Percentiles rank a stretch among this genome's conserved stretches.
These are phyloP conservation scores for Nicotiana undulata DNA, from an alignment of 257 asterid species.

Conservation along the genomic window DNA sequence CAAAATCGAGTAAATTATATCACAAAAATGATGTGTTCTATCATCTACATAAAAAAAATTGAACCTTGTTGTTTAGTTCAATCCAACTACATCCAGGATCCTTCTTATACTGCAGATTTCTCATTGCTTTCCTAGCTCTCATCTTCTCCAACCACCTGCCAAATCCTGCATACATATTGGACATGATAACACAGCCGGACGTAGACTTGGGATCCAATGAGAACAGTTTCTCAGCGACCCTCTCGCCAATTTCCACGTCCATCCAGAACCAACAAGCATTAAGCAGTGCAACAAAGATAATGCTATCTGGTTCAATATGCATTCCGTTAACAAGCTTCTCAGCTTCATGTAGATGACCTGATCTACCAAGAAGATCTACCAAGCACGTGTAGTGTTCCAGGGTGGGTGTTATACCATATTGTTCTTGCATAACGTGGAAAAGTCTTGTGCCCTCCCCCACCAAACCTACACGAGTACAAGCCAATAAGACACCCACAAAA, in stretches of 20 bases:
- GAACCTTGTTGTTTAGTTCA: slow-evolving; percentile 39
- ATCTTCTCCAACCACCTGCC: slow-evolving; percentile 63
- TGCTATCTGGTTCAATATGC: slow-evolving; percentile 46
- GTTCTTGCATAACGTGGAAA: slow-evolving; percentile 45
- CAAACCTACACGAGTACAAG: slow-evolving; percentile 54
- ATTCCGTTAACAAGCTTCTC: slow-evolving; percentile 49
- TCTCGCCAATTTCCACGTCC: slow-evolving; percentile 45
- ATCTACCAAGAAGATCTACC: slow-evolving; percentile 71
- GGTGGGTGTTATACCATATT: slow-evolving; percentile 41
- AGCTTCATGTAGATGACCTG: slow-evolving; percentile 62
- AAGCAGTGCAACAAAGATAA: slow-evolving; percentile 47
- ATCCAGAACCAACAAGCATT: slow-evolving; percentile 64
- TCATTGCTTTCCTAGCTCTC: slow-evolving; percentile 35
- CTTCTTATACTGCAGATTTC: slow-evolving; percentile 41
- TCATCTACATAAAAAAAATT: slow-evolving; percentile 49
- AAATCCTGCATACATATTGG: slow-evolving; percentile 60
- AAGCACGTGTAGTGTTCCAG: slow-evolving; percentile 66
- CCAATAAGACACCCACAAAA: slow-evolving; percentile 57
- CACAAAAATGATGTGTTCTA: slow-evolving; percentile 32
- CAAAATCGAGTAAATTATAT: slow-evolving; percentile 34
- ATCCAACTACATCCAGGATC: slow-evolving; percentile 90
- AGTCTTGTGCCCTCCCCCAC: slow-evolving; percentile 38
- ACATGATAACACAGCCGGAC: slow-evolving; percentile 53
- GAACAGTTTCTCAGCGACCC: slow-evolving; percentile 46
- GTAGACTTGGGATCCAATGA: slow-evolving; percentile 25